Base-by-base conservation (phyloP, 1,284 basidiomycete genomes). In the Apiotrichum veenhuisii region DNA sequence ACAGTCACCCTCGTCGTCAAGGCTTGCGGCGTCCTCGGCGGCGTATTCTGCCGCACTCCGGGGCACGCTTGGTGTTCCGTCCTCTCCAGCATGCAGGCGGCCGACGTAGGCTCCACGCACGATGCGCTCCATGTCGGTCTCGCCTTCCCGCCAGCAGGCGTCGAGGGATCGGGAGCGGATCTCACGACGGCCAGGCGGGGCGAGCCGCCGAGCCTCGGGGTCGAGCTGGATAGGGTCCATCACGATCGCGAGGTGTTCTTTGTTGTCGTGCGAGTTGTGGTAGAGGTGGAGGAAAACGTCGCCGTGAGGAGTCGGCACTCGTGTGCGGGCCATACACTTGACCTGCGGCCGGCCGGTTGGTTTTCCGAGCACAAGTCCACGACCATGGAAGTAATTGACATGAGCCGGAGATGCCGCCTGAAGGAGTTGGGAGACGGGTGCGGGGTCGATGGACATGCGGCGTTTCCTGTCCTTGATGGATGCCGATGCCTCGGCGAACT, bases 211-310 rank as follows among this genome's bases (percentile, higher is more conserved):
- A 46, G 84, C 81, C 20, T 72, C 72, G 2, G 69, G 59, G 38
- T 79, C 75, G 33, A 83, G 77, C 75, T 97, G 94, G 1, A 87
- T 87, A 18, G 91, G 83, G 75, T 98, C 96, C 48, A 95, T 84
- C 59, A 98, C 93, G 55, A 99, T 85, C 0, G 96, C 95, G n/a
- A 99, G 83, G 73, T 99, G 96, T 73, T 99, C 96, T 78, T 98
- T 98, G 70, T 87, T 89, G 74, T 97, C 98, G 74, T 90, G 87
- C 47, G 65, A 65, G 58, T 77, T 77, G 58, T 79, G 79, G 79
- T 98, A 98, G 40, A 98, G 80, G 71, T 98, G 93, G 17, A 97
- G 82, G 77, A 98, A 98, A 34, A 89, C 84, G 22, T 91, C 87
- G 25, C 95, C 95, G 71, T 98, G 91, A 0, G 92, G 91, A 0